Evolutionary conservation across 495 filamentous ascomycete genomes (phyloP).

Genomic region (Penicillium samsonianum): DNA sequence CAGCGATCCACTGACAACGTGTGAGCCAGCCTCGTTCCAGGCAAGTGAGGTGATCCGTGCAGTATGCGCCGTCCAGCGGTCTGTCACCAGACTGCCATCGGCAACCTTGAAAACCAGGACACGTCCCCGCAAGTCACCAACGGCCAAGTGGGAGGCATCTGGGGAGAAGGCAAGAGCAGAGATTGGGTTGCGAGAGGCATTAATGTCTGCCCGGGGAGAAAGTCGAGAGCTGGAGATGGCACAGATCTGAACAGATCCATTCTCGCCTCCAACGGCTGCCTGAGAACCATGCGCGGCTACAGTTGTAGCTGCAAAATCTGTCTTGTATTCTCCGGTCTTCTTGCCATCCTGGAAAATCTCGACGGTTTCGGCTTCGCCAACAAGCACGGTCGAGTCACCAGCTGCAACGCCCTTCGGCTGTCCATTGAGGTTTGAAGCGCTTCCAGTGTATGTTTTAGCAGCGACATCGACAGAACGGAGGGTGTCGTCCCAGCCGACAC

Average conservation of each 20-base stretch:
- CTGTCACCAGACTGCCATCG: constrained; percentile 51
- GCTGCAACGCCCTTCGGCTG: constrained; percentile 62
- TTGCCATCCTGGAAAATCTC: constrained; percentile 63
- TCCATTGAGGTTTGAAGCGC: constrained; percentile 50
- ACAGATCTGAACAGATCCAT: constrained; percentile 72
- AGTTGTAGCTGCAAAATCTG: constrained; percentile 65
- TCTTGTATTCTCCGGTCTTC: constrained; percentile 58
- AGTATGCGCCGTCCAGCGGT: constrained; percentile 89
- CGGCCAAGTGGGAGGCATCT: constrained; percentile 70
- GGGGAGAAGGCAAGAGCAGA: constrained; percentile 75
- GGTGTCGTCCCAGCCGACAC: constrained; percentile 94
- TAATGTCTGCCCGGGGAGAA: constrained; percentile 47
- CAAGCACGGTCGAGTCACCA: constrained; percentile 52
- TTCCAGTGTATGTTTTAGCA: constrained; percentile 59
- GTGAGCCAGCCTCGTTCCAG: constrained; percentile 75
- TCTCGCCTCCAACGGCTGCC: constrained; percentile 77
- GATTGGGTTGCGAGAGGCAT: constrained; percentile 42
- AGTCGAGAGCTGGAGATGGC: constrained; percentile 51
- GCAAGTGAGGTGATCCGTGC: constrained; percentile 78
- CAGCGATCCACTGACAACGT: constrained; percentile 79
- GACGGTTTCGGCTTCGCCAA: constrained; percentile 66
- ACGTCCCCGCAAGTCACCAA: constrained; percentile 81
- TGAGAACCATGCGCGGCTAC: constrained; percentile 64
- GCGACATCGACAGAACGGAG: constrained; percentile 71
- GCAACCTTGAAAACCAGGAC: constrained; percentile 69